Base-by-base conservation (phyloP, 106 monocot genomes). In the Dioscorea alata region DNA sequence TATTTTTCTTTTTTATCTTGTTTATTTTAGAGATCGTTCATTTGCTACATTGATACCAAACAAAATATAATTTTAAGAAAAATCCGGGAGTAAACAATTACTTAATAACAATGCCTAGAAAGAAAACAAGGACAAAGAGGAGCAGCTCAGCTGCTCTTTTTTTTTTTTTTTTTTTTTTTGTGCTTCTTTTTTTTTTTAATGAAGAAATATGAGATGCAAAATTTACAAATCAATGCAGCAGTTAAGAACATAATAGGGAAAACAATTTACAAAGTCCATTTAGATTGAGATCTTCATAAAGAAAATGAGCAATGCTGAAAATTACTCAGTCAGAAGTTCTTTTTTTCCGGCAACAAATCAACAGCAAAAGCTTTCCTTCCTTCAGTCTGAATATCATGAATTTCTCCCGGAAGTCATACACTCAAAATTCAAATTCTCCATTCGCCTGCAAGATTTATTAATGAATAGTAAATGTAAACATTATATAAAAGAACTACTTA, bases 361-460 rank as follows among this genome's bases (percentile, higher is more conserved):
- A 23, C 14, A 17, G 50, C 20, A 23, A 50, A 24, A 50, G 4
- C 51, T 66, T 51, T 25, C 3, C 28, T 28, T 28, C 28, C 51
- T 50, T 54, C 5, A 19, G 0, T 13, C 4, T 14, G 19, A 18
- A 2, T 8, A 54, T 2, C 9, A 2, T 54, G 19, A 54, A 4
- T 19, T 19, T 19, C 19, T 54, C 54, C 1, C 8, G 19, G 18
- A 54, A 18, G 15, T 54, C 54, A 54, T 19, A 16, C 5, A 54
- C 54, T 66, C 66, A 76, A 58, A 76, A 76, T 9, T 76, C 76
- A 70, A 76, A 76, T 20, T 76, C 76, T 13, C 76, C 76, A 19
- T 33, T 76, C 13, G 76, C 76, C 76, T 76, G 76, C 64, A 57
- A 64, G 14, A 28, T 6, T 35, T 12, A 19, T 25, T 42, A 49